Conservation (phyloP, 179 eudicot genomes). For the Carnegiea gigantea region DNA sequence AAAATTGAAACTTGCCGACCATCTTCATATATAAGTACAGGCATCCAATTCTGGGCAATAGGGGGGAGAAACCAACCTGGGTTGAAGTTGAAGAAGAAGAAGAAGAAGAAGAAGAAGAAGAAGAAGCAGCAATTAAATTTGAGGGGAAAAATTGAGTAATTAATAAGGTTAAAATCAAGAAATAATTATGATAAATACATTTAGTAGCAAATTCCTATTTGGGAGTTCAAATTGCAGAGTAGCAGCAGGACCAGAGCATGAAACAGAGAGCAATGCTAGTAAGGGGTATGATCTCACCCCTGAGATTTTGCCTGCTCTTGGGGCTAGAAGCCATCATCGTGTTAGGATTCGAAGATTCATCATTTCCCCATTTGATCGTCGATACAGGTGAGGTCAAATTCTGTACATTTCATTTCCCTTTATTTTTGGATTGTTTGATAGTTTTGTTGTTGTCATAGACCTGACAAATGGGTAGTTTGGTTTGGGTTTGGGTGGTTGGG, state of each 20-base stretch:
- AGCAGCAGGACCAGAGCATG: slow-evolving; percentile 14
- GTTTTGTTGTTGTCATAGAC: neutral
- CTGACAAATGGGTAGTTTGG: neutral
- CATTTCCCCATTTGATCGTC: neutral
- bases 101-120: too few species aligned
- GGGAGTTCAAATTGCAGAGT: neutral
- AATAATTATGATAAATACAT: slow-evolving; percentile 3
- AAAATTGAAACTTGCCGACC: neutral
- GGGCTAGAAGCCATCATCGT: neutral
- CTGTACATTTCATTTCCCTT: too few species aligned
- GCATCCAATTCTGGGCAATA: neutral
- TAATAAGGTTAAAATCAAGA: neutral
- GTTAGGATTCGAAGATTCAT: neutral
- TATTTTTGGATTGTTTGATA: too few species aligned
- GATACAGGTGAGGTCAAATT: neutral
- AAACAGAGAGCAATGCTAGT: slow-evolving; percentile 37
- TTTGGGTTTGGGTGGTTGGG: neutral
- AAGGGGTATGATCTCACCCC: slow-evolving; percentile 35
- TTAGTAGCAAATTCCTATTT: slow-evolving; percentile 24
- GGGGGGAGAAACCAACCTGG: too few species aligned
- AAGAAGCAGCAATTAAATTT: too few species aligned
- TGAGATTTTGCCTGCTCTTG: neutral
- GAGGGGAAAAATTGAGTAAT: neutral
- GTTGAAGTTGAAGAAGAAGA: too few species aligned
- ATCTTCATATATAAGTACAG: neutral